Evolutionary conservation across 2,329 filamentous ascomycete genomes (phyloP), one percentile per base, ranked within the genome.

Genomic region (Berkeleyomyces rouxiae): DNA sequence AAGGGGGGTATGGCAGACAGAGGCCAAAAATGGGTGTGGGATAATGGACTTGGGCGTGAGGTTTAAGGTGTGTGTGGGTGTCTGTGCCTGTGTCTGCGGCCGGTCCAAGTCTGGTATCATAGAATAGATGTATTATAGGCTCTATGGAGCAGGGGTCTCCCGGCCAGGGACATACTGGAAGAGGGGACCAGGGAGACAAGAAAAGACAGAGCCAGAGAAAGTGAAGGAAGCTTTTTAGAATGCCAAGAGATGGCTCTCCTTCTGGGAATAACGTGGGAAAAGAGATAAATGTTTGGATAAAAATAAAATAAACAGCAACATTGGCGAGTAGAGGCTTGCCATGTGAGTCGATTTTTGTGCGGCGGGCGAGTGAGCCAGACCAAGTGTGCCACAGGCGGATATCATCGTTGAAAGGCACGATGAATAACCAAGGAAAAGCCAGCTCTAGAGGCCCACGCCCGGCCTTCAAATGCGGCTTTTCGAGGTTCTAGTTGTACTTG

Each of bases 1-100:
- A 76, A 71, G 78, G 79, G 76, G 10, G 53, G 33, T 11, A 46
- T 46, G 43, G 43, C 13, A 46, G 43, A 46, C 13, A 46, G 43
- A 46, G 23, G 13, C 47, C 31, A 13, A 53, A 23, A 13, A 7
- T 6, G 47, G 47, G 47, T 7, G 47, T 53, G 47, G 47, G 4
- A 53, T 53, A 9, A 53, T 53, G 23, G 36, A 31, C 47, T 53
- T 53, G 23, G 47, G 47, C 16, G 47, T 53, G 47, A 53, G 36
- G 47, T 9, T 23, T 53, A 36, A 16, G 47, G 23, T 23, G 40
- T 43, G 5, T 43, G 42, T 43, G 42, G 11, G 40, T 42, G 47
- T 53, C 47, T 53, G 47, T 53, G 47, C 47, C 47, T 53, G 11
- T 53, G 47, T 53, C 47, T 53, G 47, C 36, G 47, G 47, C 31